Percentiles rank a stretch among this genome's conserved stretches.
Conservation (phyloP, 2,329 filamentous ascomycete genomes). For the Botrytis paeoniae region DNA sequence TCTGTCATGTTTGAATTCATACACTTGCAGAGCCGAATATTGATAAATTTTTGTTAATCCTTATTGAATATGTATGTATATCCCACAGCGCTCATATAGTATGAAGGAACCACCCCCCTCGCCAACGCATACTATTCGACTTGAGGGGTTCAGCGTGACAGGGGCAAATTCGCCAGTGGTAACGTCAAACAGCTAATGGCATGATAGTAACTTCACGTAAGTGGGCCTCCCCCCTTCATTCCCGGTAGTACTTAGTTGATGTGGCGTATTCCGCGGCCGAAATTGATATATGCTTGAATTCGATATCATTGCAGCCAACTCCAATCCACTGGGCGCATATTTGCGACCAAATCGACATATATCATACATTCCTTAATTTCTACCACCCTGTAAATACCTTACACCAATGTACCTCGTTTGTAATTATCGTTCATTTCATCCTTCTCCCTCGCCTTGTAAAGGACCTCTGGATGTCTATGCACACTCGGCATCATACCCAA, state of each 20-base stretch:
- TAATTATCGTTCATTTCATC: slow-evolving; percentile 5
- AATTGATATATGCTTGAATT: background rate
- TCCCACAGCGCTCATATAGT: background rate
- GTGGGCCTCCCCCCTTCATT: background rate
- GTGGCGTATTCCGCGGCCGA: background rate
- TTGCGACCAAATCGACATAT: background rate
- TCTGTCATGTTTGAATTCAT: background rate
- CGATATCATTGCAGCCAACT: background rate
- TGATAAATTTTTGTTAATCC: background rate
- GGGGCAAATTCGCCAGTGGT: background rate
- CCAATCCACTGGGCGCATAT: background rate
- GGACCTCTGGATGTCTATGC: slow-evolving; percentile 80
- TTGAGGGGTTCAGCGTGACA: background rate
- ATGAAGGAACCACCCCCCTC: background rate
- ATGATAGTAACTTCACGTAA: background rate
- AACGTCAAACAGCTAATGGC: background rate
- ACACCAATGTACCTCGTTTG: background rate
- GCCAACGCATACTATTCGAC: background rate
- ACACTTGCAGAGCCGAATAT: background rate
- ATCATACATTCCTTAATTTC: background rate
- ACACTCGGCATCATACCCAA: slow-evolving; percentile 90
- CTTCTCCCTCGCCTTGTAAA: slow-evolving; percentile 41
- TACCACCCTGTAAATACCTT: background rate
- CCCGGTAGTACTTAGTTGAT: background rate
- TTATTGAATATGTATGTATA: background rate